Evolutionary conservation across 257 asterid species (phyloP).

Genomic region (Ocimum tenuiflorum): DNA sequence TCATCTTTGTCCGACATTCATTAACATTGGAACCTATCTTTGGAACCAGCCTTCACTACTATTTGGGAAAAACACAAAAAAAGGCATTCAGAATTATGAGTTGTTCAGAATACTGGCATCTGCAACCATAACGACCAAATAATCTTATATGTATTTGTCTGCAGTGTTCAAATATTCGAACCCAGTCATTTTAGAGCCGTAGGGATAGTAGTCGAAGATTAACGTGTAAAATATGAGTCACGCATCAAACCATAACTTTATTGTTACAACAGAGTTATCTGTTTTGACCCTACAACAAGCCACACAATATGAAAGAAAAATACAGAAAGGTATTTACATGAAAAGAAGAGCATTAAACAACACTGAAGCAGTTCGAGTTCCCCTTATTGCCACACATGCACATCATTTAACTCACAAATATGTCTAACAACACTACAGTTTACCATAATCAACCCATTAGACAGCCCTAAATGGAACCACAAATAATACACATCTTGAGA

Average conservation of each 20-base stretch:
- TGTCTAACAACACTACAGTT: slow-evolving; percentile 13
- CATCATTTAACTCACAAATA: slow-evolving; percentile 9
- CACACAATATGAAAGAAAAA: neutral
- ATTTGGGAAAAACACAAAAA: too few relatives aligned
- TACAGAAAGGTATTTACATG: slow-evolving; percentile 38
- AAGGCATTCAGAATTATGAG: too few relatives aligned
- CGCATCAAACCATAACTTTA: slow-evolving; percentile 20
- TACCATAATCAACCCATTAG: slow-evolving; percentile 21
- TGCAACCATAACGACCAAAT: too few relatives aligned
- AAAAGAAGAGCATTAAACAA: slow-evolving; percentile 21
- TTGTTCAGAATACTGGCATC: too few relatives aligned
- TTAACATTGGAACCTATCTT: too few relatives aligned
- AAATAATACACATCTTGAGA: slow-evolving; percentile 5
- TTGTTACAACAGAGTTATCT: slow-evolving; percentile 23
- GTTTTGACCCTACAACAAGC: slow-evolving; percentile 18
- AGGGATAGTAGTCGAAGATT: too few relatives aligned
- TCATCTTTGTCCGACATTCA: neutral
- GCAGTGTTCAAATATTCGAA: too few relatives aligned
- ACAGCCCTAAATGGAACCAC: slow-evolving; percentile 14
- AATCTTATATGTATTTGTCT: too few relatives aligned
- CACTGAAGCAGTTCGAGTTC: slow-evolving; percentile 25
- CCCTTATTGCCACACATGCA: slow-evolving; percentile 40
- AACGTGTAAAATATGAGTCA: too few relatives aligned
- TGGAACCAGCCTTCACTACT: neutral
- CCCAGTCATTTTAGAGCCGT: too few relatives aligned